These are phyloP conservation scores for Raffaelea ambrosiae DNA, from an alignment of 2,329 filamentous ascomycete genomes.

Conservation along the genomic window DNA sequence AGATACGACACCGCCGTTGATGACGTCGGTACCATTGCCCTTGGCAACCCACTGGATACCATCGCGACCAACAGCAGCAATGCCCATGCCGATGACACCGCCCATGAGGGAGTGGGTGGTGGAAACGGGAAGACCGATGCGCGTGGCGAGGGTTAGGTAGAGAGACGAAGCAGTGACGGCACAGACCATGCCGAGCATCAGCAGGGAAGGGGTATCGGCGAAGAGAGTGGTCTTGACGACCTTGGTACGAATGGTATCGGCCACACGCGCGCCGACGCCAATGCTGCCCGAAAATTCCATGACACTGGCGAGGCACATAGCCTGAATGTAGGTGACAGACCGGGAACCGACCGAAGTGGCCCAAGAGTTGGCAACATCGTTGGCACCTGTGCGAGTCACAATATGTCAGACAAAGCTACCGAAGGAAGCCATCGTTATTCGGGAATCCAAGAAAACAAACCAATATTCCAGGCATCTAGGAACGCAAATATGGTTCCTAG, in stretches of 20 bases:
- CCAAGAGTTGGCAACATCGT: conserved; percentile 71
- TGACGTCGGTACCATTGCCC: conserved; percentile 23
- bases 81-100: conserved; percentile 50
- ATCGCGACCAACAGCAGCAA: conserved; percentile 41
- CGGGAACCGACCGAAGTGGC: conserved; percentile 65
- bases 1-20: conserved; percentile 44
- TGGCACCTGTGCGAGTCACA: conserved; percentile 30
- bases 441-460: no score
- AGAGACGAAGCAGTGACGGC: conserved; percentile 42
- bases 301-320: conserved; percentile 47
- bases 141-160: conserved; percentile 50
- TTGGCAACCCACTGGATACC: conserved; percentile 47
- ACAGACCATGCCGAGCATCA: conserved; percentile 52
- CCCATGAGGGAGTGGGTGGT: conserved; percentile 55
- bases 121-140: conserved; percentile 47
- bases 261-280: conserved; percentile 51
- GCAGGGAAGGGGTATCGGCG: conserved; percentile 34
- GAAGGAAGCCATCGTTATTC: no score
- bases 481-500: conserved; percentile 57
- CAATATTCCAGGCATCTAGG: conserved; percentile 60
- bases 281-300: conserved; percentile 57
- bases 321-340: conserved; percentile 53
- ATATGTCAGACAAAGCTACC: no score
- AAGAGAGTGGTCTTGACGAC: conserved; percentile 44
- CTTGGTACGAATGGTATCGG: conserved; percentile 53